Conservation (phyloP, 164 flowering plant genomes). For the Cinnamomum chago region DNA sequence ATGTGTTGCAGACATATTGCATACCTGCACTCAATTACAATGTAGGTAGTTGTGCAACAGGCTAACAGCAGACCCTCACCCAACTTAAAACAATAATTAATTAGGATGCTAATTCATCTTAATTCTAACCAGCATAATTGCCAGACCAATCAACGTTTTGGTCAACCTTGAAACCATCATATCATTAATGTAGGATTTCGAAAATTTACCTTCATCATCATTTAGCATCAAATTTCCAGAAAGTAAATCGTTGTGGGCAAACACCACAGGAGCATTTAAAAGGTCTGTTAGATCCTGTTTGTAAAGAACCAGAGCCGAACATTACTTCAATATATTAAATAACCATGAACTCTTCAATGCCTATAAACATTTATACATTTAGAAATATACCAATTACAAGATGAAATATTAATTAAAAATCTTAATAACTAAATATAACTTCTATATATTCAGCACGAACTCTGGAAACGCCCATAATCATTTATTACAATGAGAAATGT, state of each 20-base stretch:
- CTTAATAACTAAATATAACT: too few species aligned
- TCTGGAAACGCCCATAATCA: too few species aligned
- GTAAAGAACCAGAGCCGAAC: conserved; percentile 10
- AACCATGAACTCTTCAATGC: neutral
- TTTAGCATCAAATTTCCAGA: conserved; percentile 92
- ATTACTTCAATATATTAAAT: neutral
- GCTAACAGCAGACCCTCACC: neutral
- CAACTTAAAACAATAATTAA: neutral
- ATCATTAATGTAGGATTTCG: neutral
- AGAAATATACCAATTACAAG: neutral
- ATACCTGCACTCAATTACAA: too few species aligned
- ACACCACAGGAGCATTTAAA: conserved; percentile 83
- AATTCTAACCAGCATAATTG: neutral
- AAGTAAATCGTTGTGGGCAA: conserved; percentile 90
- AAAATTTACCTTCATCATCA: conserved; percentile 69
- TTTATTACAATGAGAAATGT: neutral
- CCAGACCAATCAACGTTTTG: neutral
- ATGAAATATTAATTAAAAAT: too few species aligned
- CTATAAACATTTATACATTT: too few species aligned
- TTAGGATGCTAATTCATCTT: neutral
- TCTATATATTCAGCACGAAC: too few species aligned
- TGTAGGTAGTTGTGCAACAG: too few species aligned
- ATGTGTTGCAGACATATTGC: too few species aligned
- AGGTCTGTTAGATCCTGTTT: conserved; percentile 68
- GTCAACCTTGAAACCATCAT: neutral